Evolutionary conservation across 2,329 filamentous ascomycete genomes (phyloP), one percentile per base, ranked within the genome.

Genomic region (Sarocladiaceae sp.): DNA sequence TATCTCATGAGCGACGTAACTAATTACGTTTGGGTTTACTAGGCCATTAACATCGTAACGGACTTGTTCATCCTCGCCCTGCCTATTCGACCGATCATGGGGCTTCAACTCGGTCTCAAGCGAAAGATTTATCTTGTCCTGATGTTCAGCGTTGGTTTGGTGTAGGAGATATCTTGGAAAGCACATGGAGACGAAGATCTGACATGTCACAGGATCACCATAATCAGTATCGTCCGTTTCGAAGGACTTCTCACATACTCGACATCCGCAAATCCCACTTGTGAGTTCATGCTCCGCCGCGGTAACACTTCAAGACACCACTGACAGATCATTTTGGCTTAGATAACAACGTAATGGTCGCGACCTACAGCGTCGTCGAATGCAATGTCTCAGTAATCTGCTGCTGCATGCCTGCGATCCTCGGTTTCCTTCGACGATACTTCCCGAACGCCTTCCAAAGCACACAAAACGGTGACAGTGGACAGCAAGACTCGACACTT

Each of bases 371-470:
- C 28, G 51, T 53, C n/a, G 46, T 55, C 22, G 53, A 53, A 28
- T 55, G 53, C 51, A 55, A 55, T 25, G 51, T 55, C 13, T 55
- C 53, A 1, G 53, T 55, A n/a, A 53, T 53, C 36, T 55, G 53
- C 39, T 55, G 51, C 25, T 55, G 53, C 25, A 53, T 55, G 51
- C 53, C 53, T 8, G 26, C 50, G 1, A 20, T 46, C 13, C 51
- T 46, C 17, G 44, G 42, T 12, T 44, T 50, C 18, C 53, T 53
- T n/a, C 51, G 51, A 26, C 53, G 53, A n/a, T 26, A 36, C 25
- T 55, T 44, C 36, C 53, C 53, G 10, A 33, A 33, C 29, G 29
- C 29, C 8, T 33, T 33, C 15, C 29, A 33, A 33, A 33, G 29
- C 29, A 10, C 29, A 10, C 29, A 15, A 33, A 33, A 33, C 29